phyloP scores from a whole-genome alignment of 2,329 filamentous ascomycete genomes.

The Colletotrichum gigasporum region DNA sequence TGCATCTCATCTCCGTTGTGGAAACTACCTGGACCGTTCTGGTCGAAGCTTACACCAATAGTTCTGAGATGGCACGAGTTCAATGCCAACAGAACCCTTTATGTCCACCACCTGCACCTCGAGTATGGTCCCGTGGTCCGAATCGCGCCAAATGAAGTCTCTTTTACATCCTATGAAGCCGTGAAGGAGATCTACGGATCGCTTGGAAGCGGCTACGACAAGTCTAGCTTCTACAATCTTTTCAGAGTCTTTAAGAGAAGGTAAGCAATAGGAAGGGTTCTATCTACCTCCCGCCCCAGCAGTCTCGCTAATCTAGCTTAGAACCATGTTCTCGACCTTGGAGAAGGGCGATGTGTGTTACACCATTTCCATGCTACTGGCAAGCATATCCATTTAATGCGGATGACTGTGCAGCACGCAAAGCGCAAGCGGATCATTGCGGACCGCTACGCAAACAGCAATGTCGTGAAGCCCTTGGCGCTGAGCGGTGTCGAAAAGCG shows the following conservation, averaged over 20 bases:
- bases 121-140: constrained; percentile 68
- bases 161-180: constrained; percentile 64
- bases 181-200: constrained; percentile 72
- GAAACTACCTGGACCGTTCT: constrained; percentile 57
- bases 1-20: constrained; percentile 48
- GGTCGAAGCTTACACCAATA: constrained; percentile 59
- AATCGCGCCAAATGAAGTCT: constrained; percentile 66
- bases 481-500: constrained; percentile 66
- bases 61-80: constrained; percentile 67
- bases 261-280: constrained; percentile 42
- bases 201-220: constrained; percentile 70
- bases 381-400: no score
- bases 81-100: constrained; percentile 59
- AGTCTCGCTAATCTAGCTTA: constrained; percentile 32
- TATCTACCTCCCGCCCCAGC: no score
- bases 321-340: constrained; percentile 69
- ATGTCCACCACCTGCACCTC: constrained; percentile 65
- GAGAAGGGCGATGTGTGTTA: constrained; percentile 60
- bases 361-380: no score
- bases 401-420: constrained; percentile 59
- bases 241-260: constrained; percentile 66
- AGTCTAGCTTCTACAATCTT: constrained; percentile 70
- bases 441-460: constrained; percentile 75
- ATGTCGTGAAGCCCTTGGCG: constrained; percentile 65
- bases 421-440: constrained; percentile 71